Base-by-base conservation (phyloP, 768 basidiomycete genomes). In the Serendipita sp. region DNA sequence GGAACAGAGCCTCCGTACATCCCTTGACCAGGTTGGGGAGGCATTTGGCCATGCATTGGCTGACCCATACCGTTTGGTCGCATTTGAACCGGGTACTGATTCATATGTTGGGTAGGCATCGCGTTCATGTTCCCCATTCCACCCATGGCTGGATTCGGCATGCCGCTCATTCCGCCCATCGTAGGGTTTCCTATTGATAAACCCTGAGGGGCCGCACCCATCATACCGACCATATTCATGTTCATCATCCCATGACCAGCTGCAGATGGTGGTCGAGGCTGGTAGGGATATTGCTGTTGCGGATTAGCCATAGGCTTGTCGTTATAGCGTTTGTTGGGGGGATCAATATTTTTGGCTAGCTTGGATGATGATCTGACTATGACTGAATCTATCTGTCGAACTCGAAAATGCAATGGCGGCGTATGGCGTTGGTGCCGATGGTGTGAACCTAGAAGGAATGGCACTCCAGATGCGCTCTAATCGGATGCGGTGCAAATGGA, bases 11-110 rank as follows among this genome's bases (percentile, higher is more conserved):
- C 14, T 7, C 7, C 5, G 14, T 38, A 38, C 34, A 38, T 38
- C 34, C 34, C 34, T 38, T 38, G 34, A 38, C 34, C 34, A 38
- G 34, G 34, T 38, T 38, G 34, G 34, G 34, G 34, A 38, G 34
- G 34, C 34, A n/a, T n/a, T n/a, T 38, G 34, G 14, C 34, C 34
- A 38, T 38, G 34, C 34, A 38, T 38, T 14, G 34, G 34, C 1
- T 38, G 34, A 7, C 34, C 34, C 34, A 38, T 38, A 5, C 34
- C 61, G 20, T 42, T 26, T 22, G 48, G 22, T 9, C 48, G 62
- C 62, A 62, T 62, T 30, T 62, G 62, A 7, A 62, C 22, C 2
- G 26, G 62, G 28, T 51, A 62, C 26, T 62, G 62, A n/a, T 58
- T 58, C 22, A 58, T 38, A 38, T 38, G 34, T 14, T 38, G 34